Conservation (phyloP, 2,329 filamentous ascomycete species). For the Parasarocladium wereldwijsianum region DNA sequence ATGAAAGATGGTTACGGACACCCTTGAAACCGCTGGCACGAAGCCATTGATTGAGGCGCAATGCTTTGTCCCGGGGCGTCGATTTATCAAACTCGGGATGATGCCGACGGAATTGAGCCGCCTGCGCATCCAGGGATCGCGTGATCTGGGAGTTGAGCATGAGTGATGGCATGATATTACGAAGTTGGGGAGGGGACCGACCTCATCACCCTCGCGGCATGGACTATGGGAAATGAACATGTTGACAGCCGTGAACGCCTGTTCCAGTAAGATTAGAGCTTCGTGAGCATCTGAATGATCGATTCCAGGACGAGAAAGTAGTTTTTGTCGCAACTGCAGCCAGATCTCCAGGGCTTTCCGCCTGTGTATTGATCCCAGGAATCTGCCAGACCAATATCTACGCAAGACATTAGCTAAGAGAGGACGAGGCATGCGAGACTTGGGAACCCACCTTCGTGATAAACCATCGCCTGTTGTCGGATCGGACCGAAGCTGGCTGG, state of each 20-base stretch:
- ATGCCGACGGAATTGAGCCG: slow-evolving; percentile 35
- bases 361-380: slow-evolving; percentile 69
- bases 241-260: slow-evolving; percentile 46
- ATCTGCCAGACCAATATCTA: slow-evolving; percentile 1
- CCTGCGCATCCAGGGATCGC: slow-evolving; percentile 49
- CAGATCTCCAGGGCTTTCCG: slow-evolving; percentile 67
- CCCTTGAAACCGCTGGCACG: slow-evolving; percentile 54
- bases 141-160: slow-evolving; percentile 31
- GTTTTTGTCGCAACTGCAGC: slow-evolving; percentile 30
- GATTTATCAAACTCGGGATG: slow-evolving; percentile 37
- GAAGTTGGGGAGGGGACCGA: slow-evolving; percentile 18
- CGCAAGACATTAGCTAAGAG: slow-evolving; percentile 3
- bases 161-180: slow-evolving; percentile 5
- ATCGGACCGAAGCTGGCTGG: slow-evolving; percentile 46
- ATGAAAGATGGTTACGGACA: slow-evolving; percentile 50
- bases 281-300: too few relatives aligned
- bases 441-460: slow-evolving; percentile 43
- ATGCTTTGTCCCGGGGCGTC: slow-evolving; percentile 52
- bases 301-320: too few relatives aligned
- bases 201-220: slow-evolving; percentile 59
- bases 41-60: slow-evolving; percentile 55
- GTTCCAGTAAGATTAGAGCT: too few relatives aligned
- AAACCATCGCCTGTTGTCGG: slow-evolving; percentile 57
- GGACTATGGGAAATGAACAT: slow-evolving; percentile 70
- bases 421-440: neutral